phyloP scores from a whole-genome alignment of 2,329 filamentous ascomycete genomes.

The Ophiostoma novo-ulmi region DNA sequence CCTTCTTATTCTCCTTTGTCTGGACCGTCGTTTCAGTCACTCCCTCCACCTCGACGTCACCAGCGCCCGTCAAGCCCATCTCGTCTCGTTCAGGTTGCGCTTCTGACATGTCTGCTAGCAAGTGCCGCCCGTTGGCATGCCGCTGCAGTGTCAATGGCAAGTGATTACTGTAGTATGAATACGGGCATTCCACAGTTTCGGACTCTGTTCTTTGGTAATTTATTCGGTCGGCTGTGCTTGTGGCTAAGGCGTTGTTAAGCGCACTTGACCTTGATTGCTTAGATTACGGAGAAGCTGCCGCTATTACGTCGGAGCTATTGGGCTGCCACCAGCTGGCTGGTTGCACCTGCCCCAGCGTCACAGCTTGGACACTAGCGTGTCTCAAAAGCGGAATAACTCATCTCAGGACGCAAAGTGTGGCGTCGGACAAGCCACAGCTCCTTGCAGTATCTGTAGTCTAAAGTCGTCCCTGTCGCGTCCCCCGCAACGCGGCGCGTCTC shows the following conservation, averaged over 20 bases:
- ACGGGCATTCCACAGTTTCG: neutral
- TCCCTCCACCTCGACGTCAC: neutral
- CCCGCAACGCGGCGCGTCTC: slow-evolving; percentile 24
- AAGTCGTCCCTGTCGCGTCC: slow-evolving; percentile 11
- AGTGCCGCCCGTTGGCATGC: slow-evolving; percentile 22
- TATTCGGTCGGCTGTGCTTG: neutral
- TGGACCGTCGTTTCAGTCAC: neutral
- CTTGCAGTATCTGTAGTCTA: neutral
- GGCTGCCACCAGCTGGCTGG: slow-evolving; percentile 6
- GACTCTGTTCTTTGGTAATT: neutral
- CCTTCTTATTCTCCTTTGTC: slow-evolving; percentile 28
- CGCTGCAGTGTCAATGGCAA: slow-evolving; percentile 14
- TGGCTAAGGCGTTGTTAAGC: neutral
- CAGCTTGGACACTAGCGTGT: slow-evolving; percentile 10
- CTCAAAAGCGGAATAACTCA: slow-evolving; percentile 1
- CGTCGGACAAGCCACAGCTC: slow-evolving; percentile 20
- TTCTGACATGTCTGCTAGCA: slow-evolving; percentile 26
- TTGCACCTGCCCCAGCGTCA: slow-evolving; percentile 21
- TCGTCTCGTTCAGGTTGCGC: slow-evolving; percentile 23
- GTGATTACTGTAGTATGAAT: neutral
- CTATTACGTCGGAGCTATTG: slow-evolving; percentile 20
- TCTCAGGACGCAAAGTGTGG: slow-evolving; percentile 2
- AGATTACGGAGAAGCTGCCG: slow-evolving; percentile 6
- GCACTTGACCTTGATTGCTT: neutral
- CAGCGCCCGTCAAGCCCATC: neutral